Base-by-base conservation (phyloP, 768 basidiomycete genomes). In the Gloeopeniophorella convolvens region DNA sequence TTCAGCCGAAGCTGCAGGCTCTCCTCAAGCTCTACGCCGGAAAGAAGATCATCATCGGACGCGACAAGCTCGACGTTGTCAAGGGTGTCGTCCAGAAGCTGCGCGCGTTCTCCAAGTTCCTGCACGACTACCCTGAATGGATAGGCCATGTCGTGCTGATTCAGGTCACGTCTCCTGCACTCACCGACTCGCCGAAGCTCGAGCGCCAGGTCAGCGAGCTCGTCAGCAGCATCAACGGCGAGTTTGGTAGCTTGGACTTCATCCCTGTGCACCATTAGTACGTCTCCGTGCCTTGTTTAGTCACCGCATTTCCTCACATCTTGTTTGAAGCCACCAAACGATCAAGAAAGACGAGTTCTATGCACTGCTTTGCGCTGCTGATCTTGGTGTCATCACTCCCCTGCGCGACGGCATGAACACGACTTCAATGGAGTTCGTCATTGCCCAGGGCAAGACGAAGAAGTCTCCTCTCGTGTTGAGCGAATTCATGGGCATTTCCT, bases 361-460 rank as follows among this genome's bases (percentile, higher is more conserved):
- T 67, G 95, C 92, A 0, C 76, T 99, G 11, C 73, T 99, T 31
- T 84, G 82, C 48, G 94, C 90, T 3, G 94, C 95, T 5, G 94
- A 97, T 64, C 76, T 98, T 11, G 95, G 86, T 13, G 84, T 98
- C 34, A 95, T 97, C 66, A 97, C 95, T 0, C 91, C 93, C 1
- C 75, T 97, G 6, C 81, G 95, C 28, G 95, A 99, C 63, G 96
- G 95, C 5, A 98, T 98, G 96, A 99, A 99, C 74, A 97, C 95
- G 12, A 96, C 94, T 0, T 86, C 84, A 44, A 95, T 96, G 92
- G 95, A 98, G 68, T 97, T 94, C 66, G 87, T 95, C 24, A 87
- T 98, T 54, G 92, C 93, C 28, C 95, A 99, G 68, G 80, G 87
- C 59, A 75, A 74, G 60, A 86, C 89, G 44, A 84, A 85, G 63